These are phyloP conservation scores for Lolium rigidum DNA, from an alignment of 176 grass and related monocot genomes.

Conservation along the genomic window DNA sequence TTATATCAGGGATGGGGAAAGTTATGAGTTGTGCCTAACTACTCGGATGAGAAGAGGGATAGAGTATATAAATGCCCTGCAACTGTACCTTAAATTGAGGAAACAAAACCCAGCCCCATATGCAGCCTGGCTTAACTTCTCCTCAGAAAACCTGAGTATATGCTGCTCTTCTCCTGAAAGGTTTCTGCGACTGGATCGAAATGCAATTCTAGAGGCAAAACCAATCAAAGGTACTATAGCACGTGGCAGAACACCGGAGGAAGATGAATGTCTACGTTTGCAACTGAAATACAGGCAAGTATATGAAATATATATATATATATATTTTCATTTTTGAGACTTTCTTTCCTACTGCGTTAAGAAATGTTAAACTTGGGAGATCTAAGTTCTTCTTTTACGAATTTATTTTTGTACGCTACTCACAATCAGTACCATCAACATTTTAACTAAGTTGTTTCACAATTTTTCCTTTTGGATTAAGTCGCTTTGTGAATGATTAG, in stretches of 20 bases:
- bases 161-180: constrained; percentile 96
- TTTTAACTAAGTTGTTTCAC: background rate
- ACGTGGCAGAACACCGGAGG: constrained; percentile 79
- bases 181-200: constrained; percentile 74
- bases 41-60: constrained; percentile 81
- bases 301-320: too few relatives aligned
- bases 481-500: background rate
- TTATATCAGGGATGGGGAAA: constrained; percentile 89
- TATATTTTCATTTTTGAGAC: background rate
- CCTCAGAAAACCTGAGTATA: constrained; percentile 75
- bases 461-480: background rate
- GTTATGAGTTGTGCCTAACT: constrained; percentile 94
- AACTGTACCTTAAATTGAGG: constrained; percentile 78
- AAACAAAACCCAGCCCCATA: constrained; percentile 94
- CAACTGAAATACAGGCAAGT: constrained; percentile 94
- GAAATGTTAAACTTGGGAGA: constrained; percentile 10
- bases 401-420: constrained; percentile 34
- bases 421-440: background rate
- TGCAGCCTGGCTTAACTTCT: constrained; percentile 96
- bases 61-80: constrained; percentile 60
- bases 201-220: constrained; percentile 83
- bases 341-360: background rate
- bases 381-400: background rate
- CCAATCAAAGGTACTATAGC: constrained; percentile 98
- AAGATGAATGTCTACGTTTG: constrained; percentile 82